Conservation (phyloP, 257 asterid species). For the Nicotiana knightiana region DNA sequence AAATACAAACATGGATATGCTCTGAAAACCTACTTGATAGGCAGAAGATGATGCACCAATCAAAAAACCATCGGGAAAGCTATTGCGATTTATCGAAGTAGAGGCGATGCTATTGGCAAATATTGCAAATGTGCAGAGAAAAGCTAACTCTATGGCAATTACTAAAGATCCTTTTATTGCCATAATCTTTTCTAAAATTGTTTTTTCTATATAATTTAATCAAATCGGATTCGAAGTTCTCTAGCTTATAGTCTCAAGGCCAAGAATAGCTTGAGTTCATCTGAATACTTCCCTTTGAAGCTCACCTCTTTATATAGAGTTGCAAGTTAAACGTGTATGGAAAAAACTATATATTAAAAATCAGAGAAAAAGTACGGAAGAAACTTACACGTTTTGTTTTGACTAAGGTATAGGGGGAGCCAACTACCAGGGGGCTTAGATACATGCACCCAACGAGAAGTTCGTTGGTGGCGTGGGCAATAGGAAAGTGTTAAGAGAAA, state of each 20-base stretch:
- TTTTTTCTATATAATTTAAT: not conserved
- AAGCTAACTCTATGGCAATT: not conserved
- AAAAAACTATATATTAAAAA: too few relatives aligned
- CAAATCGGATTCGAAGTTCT: too few relatives aligned
- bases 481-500: not conserved
- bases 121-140: not conserved
- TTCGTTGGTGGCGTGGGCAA: not conserved
- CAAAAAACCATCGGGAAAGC: not conserved
- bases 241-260: not conserved
- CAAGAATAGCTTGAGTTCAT: not conserved
- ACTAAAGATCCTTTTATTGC: too few relatives aligned
- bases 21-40: not conserved
- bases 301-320: not conserved
- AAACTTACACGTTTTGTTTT: too few relatives aligned
- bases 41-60: slow-evolving; percentile 6
- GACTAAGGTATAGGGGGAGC: not conserved
- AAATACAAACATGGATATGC: not conserved
- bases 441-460: not conserved
- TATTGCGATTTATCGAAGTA: not conserved
- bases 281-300: not conserved
- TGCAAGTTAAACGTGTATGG: not conserved
- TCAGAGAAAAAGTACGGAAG: too few relatives aligned
- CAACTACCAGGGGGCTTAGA: not conserved
- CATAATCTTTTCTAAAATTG: not conserved
- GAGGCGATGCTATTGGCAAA: not conserved